Evolutionary conservation across 768 basidiomycete species (phyloP).

Genomic region (Mycena sanguinolenta): DNA sequence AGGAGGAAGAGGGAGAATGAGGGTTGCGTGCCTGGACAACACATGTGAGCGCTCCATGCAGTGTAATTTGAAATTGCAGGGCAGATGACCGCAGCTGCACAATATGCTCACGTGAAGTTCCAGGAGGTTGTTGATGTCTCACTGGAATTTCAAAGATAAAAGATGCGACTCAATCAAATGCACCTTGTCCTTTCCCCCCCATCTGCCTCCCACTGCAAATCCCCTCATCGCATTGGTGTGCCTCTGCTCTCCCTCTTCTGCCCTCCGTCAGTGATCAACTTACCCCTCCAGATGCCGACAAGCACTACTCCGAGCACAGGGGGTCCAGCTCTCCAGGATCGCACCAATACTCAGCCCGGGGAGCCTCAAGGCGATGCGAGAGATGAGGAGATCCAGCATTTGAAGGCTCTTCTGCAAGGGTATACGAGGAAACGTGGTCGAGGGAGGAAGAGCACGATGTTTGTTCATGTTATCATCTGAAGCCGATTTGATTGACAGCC

Average conservation of each 20-base stretch:
- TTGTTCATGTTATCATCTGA: neutral
- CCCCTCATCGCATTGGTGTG: no score
- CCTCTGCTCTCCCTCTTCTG: no score
- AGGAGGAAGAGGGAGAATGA: no score
- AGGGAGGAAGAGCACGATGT: neutral
- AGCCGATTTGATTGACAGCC: neutral
- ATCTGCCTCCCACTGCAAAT: no score
- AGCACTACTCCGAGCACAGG: neutral
- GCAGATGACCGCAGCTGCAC: no score
- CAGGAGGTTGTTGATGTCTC: conserved; percentile 1
- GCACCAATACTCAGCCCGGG: neutral
- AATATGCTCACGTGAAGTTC: neutral
- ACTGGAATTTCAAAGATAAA: neutral
- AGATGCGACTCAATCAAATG: neutral
- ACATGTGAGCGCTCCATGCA: no score
- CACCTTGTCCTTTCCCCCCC: neutral
- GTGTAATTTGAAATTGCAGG: no score
- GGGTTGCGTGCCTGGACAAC: no score
- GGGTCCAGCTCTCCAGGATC: neutral
- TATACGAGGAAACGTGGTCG: neutral
- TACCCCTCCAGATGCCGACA: no score
- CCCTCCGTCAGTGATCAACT: no score
- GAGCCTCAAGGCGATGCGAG: neutral
- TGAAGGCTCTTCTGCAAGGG: neutral
- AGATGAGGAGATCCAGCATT: neutral